phyloP scores from a whole-genome alignment of 23 red algal genomes.

The Gracilaria gracilis region DNA sequence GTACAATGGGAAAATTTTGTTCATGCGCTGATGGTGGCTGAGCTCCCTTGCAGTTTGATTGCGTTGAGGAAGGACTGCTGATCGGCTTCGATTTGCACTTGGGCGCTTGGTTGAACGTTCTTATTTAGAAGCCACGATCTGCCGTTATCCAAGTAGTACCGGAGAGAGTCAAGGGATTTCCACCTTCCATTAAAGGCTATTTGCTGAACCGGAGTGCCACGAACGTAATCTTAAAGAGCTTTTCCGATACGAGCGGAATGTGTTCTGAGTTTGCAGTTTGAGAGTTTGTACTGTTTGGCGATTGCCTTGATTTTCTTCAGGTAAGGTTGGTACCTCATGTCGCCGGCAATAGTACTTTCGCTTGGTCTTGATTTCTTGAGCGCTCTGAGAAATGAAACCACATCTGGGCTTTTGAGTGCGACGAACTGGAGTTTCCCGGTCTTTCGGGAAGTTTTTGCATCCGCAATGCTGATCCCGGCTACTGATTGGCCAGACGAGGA shows the following conservation, averaged over 20 bases:
- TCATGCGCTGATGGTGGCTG: too few relatives aligned
- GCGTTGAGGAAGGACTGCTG: background rate
- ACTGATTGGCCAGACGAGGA: background rate
- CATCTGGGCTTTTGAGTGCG: background rate
- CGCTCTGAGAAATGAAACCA: background rate
- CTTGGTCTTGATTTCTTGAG: background rate
- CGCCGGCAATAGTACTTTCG: background rate
- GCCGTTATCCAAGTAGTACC: background rate
- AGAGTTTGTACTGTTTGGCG: background rate
- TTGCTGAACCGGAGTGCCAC: background rate
- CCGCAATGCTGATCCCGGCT: background rate
- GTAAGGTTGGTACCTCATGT: background rate
- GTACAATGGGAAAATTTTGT: too few relatives aligned
- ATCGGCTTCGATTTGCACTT: background rate
- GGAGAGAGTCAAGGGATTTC: constrained; percentile 9
- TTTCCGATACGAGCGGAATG: background rate
- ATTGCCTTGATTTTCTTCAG: background rate
- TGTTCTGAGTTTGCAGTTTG: background rate
- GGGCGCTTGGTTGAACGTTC: background rate
- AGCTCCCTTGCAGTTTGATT: background rate
- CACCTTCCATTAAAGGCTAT: background rate
- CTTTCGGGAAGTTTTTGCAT: constrained; percentile 16
- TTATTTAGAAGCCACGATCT: background rate
- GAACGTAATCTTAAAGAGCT: background rate
- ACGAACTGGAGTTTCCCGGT: background rate